These are phyloP conservation scores for Trematosphaeria pertusa DNA, from an alignment of 2,329 filamentous ascomycete genomes.

Conservation along the genomic window DNA sequence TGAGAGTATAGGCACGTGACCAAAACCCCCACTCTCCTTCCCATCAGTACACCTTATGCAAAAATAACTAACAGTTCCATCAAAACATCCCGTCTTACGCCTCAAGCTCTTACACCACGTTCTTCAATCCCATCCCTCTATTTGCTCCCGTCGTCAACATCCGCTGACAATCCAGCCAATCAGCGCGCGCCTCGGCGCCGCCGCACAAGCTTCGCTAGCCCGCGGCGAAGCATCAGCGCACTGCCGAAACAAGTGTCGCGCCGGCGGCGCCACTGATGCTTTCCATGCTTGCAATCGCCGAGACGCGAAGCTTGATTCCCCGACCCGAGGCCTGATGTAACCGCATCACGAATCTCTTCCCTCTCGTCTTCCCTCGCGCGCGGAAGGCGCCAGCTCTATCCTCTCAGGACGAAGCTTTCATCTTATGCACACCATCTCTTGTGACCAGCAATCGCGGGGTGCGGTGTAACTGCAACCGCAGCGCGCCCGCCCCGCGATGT, in stretches of 20 bases:
- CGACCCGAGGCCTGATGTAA: too few relatives aligned
- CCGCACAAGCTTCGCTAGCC: constrained; percentile 14
- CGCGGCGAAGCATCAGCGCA: constrained; percentile 1
- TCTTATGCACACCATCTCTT: background rate
- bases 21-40: too few relatives aligned
- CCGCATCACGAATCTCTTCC: too few relatives aligned
- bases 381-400: background rate
- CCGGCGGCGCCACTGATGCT: background rate
- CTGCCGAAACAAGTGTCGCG: background rate
- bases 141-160: background rate
- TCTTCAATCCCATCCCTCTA: background rate
- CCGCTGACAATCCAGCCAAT: background rate
- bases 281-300: background rate
- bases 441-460: too few relatives aligned
- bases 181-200: constrained; percentile 3
- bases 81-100: background rate
- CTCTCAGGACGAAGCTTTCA: background rate
- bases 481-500: background rate
- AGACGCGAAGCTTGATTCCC: constrained; percentile 2
- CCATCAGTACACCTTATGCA: too few relatives aligned
- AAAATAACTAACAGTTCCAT: too few relatives aligned
- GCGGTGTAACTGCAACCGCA: too few relatives aligned
- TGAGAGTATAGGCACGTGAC: too few relatives aligned
- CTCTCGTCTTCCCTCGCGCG: background rate
- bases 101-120: background rate